Base-by-base conservation (phyloP, 495 filamentous ascomycete genomes). In the Chlorociboria aeruginascens region DNA sequence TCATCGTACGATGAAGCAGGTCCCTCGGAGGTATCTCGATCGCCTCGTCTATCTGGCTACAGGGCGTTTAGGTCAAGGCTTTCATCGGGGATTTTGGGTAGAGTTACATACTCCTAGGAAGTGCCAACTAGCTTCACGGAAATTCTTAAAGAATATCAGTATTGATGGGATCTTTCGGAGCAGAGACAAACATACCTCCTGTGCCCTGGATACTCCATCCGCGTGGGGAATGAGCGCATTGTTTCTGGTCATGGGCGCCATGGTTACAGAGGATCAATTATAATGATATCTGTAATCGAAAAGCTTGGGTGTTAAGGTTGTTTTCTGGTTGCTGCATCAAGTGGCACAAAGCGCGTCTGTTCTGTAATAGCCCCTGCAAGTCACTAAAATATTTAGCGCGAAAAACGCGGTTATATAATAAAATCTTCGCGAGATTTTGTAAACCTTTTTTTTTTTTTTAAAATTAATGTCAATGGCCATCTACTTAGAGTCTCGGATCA, bases 401-500 rank as follows among this genome's bases (percentile, higher is more conserved):
- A 44, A n/a, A 14, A 13, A n/a, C 8, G 30, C n/a, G 13, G 8
- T n/a, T 14, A 48, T 48, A 48, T 42, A 51, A 53, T 48, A 48
- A 44, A 51, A 53, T 39, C 42, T 51, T 46, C 37, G 54, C 30
- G 32, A 16, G 41, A 36, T 43, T 48, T 41, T 31, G 36, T 44
- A 39, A 57, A 39, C 65, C 67, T 64, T 67, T 73, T 25, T 4
- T 69, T 75, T 77, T 67, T 71, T 72, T n/a, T n/a, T n/a, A n/a
- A n/a, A 42, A 46, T 54, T 46, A 86, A 90, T 93, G 83, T 92
- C 82, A 76, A 73, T 68, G 83, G 92, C 89, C 82, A 85, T 80
- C 76, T 86, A 86, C 88, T 90, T 98, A 98, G 92, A 98, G 92
- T 98, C 92, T 93, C 92, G 92, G 86, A 82, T 79, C 80, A 85